Evolutionary conservation across 495 filamentous ascomycete genomes (phyloP).

Genomic region (Podospora australis): DNA sequence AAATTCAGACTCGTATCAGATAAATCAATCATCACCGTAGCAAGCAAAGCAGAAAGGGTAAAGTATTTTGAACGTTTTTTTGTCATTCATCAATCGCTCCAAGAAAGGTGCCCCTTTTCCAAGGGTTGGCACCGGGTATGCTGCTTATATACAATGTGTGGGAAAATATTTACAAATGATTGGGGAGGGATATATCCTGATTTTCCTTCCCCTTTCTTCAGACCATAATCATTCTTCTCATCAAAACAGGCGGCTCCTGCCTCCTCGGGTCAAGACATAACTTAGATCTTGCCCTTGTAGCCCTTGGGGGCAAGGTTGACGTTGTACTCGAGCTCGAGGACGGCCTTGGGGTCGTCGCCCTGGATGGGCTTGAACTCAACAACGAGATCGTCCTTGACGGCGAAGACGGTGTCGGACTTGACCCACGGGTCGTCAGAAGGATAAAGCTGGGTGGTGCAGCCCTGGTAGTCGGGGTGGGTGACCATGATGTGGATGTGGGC

Average conservation of each 20-base stretch:
- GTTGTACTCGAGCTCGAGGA: slow-evolving; percentile 63
- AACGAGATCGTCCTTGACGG: slow-evolving; percentile 70
- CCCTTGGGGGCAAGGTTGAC: slow-evolving; percentile 49
- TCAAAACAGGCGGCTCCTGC: not conserved
- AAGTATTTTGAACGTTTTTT: too few relatives aligned
- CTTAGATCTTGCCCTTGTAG: slow-evolving; percentile 41
- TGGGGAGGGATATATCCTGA: too few relatives aligned
- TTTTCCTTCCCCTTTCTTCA: too few relatives aligned
- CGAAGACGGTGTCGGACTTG: slow-evolving; percentile 68
- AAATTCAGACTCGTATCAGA: too few relatives aligned
- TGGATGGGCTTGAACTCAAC: slow-evolving; percentile 63
- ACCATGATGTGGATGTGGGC: slow-evolving; percentile 82
- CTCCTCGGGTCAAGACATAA: too few relatives aligned
- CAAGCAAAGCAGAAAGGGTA: too few relatives aligned
- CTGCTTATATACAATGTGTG: too few relatives aligned
- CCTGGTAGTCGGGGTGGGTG: slow-evolving; percentile 49
- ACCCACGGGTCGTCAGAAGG: slow-evolving; percentile 64
- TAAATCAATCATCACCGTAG: too few relatives aligned
- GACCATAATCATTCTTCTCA: slow-evolving; percentile 1
- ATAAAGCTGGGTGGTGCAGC: slow-evolving; percentile 73
- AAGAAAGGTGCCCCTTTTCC: too few relatives aligned
- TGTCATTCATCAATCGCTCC: too few relatives aligned
- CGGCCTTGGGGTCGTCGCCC: slow-evolving; percentile 53
- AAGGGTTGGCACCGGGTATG: too few relatives aligned
- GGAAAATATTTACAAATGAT: too few relatives aligned